Evolutionary conservation across 371 early-diverging fungal genomes (phyloP).

Genomic region (Modicella reniformis): DNA sequence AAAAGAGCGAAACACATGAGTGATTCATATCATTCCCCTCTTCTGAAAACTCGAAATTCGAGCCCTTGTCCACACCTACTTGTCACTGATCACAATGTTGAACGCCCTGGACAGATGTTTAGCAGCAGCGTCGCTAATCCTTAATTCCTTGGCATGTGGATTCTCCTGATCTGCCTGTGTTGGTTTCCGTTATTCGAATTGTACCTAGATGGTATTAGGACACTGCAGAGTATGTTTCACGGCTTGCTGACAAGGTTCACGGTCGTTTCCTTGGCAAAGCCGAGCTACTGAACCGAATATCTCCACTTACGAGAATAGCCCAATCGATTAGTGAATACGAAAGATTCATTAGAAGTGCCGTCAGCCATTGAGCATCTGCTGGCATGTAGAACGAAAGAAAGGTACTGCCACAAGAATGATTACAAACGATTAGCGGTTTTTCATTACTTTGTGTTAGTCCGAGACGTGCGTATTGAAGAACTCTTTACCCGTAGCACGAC

Average conservation of each 20-base stretch:
- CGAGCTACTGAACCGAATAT: too few species aligned
- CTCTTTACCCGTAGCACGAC: slow-evolving; percentile 34
- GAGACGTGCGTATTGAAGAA: background rate
- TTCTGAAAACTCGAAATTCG: too few species aligned
- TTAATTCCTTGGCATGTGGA: slow-evolving; percentile 41
- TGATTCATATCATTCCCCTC: too few species aligned
- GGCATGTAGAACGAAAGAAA: slow-evolving; percentile 29
- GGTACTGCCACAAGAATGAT: slow-evolving; percentile 8
- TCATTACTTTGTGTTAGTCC: too few species aligned
- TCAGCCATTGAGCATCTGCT: slow-evolving; percentile 40
- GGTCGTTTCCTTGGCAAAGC: too few species aligned
- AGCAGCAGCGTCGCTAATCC: slow-evolving; percentile 38
- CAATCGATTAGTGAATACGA: slow-evolving; percentile 40
- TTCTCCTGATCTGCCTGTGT: slow-evolving; percentile 41
- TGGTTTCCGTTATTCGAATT: background rate
- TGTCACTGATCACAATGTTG: slow-evolving; percentile 42
- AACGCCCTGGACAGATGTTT: slow-evolving; percentile 37
- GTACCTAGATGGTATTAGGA: background rate
- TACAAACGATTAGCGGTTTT: background rate
- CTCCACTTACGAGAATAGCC: slow-evolving; percentile 33
- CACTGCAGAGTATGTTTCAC: background rate
- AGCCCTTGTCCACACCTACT: slow-evolving; percentile 13
- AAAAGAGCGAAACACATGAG: too few species aligned
- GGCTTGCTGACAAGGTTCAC: too few species aligned
- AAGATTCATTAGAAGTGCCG: slow-evolving; percentile 28